Percentiles rank a stretch among this genome's conserved stretches.
Evolutionary conservation across 2,329 filamentous ascomycete genomes (phyloP).

Genomic region (Talaromyces sp.): DNA sequence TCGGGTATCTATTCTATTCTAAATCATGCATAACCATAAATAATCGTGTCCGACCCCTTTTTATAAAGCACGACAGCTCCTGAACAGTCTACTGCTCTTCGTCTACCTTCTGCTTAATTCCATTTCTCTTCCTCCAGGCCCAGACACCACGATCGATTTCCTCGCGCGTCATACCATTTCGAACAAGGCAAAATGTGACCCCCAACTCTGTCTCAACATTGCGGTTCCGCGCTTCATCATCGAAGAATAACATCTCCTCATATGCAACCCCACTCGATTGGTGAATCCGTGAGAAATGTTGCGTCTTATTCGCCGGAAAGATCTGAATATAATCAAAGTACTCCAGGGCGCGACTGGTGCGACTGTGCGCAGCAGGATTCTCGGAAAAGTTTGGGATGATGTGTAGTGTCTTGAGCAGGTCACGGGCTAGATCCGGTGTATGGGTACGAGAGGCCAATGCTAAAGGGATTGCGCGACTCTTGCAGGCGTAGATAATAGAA

Average conservation of each 20-base stretch:
- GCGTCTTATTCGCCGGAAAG: conserved; percentile 77
- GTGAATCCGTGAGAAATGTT: conserved; percentile 76
- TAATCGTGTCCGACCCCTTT: neutral
- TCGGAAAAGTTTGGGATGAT: conserved; percentile 52
- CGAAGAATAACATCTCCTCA: conserved; percentile 92
- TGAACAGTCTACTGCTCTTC: conserved; percentile 6
- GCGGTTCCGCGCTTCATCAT: conserved; percentile 83
- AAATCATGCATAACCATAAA: neutral
- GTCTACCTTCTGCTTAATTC: conserved; percentile 39
- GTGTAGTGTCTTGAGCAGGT: conserved; percentile 77
- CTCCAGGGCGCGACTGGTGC: conserved; percentile 53
- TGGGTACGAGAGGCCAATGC: conserved; percentile 80
- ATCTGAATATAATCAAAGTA: conserved; percentile 64
- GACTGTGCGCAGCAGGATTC: conserved; percentile 44
- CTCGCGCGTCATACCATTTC: conserved; percentile 73
- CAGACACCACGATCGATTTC: conserved; percentile 79
- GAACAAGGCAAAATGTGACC: conserved; percentile 80
- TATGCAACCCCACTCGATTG: conserved; percentile 71
- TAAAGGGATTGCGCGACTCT: conserved; percentile 58
- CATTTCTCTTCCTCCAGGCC: conserved; percentile 77
- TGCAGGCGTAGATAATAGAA: conserved; percentile 65
- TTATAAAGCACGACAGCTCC: neutral
- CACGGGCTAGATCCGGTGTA: conserved; percentile 75
- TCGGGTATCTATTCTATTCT: conserved; percentile 16
- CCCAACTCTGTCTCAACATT: conserved; percentile 76